Conservation (phyloP, 495 filamentous ascomycete species). For the Platismatia glauca region DNA sequence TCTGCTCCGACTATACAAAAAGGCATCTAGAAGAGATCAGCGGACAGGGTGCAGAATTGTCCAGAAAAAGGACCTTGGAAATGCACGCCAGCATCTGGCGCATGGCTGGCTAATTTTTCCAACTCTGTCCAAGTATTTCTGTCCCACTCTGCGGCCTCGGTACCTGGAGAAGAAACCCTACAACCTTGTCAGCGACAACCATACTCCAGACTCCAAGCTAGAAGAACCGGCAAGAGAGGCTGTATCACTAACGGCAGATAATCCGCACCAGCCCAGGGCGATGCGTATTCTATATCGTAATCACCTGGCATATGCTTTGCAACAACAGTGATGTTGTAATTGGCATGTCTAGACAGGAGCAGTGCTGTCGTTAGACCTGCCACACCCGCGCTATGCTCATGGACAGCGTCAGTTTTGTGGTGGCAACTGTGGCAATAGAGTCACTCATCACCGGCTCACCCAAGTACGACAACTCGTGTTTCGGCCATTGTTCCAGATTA, state of each 20-base stretch:
- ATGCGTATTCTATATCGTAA: conserved; percentile 94
- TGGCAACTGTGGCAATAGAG: not conserved
- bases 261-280: conserved; percentile 93
- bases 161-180: conserved; percentile 47
- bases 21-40: conserved; percentile 33
- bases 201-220: not conserved
- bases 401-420: conserved; percentile 11
- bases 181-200: conserved; percentile 8
- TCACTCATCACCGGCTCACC: conserved; percentile 16
- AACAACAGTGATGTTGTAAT: conserved; percentile 68
- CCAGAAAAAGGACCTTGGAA: conserved; percentile 51
- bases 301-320: conserved; percentile 98
- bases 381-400: conserved; percentile 68
- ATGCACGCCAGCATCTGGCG: conserved; percentile 85
- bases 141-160: conserved; percentile 52
- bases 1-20: conserved; percentile 57
- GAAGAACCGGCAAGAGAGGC: not conserved
- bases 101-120: conserved; percentile 53
- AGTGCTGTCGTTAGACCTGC: conserved; percentile 87
- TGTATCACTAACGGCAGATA: conserved; percentile 60
- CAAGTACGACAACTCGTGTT: conserved; percentile 22
- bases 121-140: conserved; percentile 59
- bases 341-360: conserved; percentile 59
- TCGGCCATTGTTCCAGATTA: conserved; percentile 17
- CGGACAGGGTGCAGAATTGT: not conserved